phyloP scores from a whole-genome alignment of 2,329 filamentous ascomycete species.

The Kalaharituber pfeilii region DNA sequence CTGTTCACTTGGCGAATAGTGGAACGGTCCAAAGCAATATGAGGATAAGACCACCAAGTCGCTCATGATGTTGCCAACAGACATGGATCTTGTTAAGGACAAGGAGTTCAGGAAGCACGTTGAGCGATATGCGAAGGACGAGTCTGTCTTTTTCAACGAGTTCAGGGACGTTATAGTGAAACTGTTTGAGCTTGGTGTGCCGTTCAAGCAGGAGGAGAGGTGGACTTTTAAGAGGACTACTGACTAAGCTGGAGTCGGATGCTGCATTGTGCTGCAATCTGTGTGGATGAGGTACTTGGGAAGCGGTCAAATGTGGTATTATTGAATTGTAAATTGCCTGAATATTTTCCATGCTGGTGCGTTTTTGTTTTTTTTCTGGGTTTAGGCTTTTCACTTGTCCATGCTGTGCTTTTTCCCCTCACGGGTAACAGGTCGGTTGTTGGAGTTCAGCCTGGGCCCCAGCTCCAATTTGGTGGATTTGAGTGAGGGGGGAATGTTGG shows the following conservation, averaged over 20 bases:
- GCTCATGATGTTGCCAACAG: slow-evolving; percentile 94
- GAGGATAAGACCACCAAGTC: slow-evolving; percentile 74
- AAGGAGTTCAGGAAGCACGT: slow-evolving; percentile 67
- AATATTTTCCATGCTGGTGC: too few relatives aligned
- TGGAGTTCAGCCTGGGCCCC: too few relatives aligned
- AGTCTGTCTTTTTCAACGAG: slow-evolving; percentile 82
- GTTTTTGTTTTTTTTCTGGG: too few relatives aligned
- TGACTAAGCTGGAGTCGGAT: slow-evolving; percentile 18
- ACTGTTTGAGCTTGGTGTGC: slow-evolving; percentile 88
- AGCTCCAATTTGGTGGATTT: too few relatives aligned
- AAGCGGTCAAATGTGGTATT: too few relatives aligned
- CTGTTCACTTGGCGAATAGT: slow-evolving; percentile 30
- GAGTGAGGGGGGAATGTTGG: too few relatives aligned
- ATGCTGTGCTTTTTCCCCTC: too few relatives aligned
- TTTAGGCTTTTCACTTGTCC: too few relatives aligned
- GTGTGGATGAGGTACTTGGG: too few relatives aligned
- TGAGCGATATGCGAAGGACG: slow-evolving; percentile 80
- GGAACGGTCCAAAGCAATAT: slow-evolving; percentile 80
- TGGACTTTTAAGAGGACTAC: slow-evolving; percentile 46
- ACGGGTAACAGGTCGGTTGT: too few relatives aligned
- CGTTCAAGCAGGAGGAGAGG: slow-evolving; percentile 53
- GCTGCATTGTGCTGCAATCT: too few relatives aligned
- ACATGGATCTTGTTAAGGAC: slow-evolving; percentile 74
- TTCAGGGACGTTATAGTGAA: slow-evolving; percentile 62
- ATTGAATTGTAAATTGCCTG: too few relatives aligned